Percentiles rank a stretch among this genome's conserved stretches.
Evolutionary conservation across 2,329 filamentous ascomycete genomes (phyloP).

Genomic region (Microdochium bolleyi): DNA sequence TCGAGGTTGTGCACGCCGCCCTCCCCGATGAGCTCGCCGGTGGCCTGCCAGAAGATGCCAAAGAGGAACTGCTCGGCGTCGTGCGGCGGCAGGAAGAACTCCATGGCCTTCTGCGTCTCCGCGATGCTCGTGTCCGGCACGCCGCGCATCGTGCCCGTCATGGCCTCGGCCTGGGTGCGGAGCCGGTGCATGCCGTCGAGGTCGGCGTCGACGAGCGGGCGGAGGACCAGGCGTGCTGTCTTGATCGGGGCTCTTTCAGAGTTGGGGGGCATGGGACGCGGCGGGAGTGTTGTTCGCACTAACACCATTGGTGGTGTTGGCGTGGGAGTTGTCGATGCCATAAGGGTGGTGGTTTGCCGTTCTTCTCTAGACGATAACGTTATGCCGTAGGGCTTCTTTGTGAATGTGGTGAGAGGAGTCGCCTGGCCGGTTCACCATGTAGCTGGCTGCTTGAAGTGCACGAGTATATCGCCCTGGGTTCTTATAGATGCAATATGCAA

Average conservation of each 20-base stretch:
- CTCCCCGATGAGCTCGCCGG: constrained; percentile 38
- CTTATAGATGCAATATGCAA: no score
- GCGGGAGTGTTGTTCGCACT: constrained; percentile 13
- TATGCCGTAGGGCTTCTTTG: no score
- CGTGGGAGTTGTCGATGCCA: neutral
- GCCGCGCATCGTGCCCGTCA: constrained; percentile 12
- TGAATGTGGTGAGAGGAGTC: no score
- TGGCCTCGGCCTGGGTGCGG: constrained; percentile 12
- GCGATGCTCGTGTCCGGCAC: constrained; percentile 10
- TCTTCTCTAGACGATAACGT: no score
- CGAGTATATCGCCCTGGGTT: no score
- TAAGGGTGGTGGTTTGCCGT: neutral
- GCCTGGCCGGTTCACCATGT: no score
- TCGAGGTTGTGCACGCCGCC: constrained; percentile 5
- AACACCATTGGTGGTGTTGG: neutral
- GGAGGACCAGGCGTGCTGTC: constrained; percentile 15
- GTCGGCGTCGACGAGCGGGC: constrained; percentile 8
- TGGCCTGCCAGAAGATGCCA: constrained; percentile 15
- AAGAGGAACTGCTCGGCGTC: neutral
- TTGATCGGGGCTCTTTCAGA: constrained; percentile 8
- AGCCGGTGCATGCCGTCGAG: constrained; percentile 7
- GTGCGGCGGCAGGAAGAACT: constrained; percentile 3
- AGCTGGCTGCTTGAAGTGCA: no score
- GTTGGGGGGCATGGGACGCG: constrained; percentile 11
- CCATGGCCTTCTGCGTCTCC: constrained; percentile 11